Evolutionary conservation across 2,329 filamentous ascomycete species (phyloP), one percentile per base, ranked within the genome.

Genomic region (Sporothrix luriei): DNA sequence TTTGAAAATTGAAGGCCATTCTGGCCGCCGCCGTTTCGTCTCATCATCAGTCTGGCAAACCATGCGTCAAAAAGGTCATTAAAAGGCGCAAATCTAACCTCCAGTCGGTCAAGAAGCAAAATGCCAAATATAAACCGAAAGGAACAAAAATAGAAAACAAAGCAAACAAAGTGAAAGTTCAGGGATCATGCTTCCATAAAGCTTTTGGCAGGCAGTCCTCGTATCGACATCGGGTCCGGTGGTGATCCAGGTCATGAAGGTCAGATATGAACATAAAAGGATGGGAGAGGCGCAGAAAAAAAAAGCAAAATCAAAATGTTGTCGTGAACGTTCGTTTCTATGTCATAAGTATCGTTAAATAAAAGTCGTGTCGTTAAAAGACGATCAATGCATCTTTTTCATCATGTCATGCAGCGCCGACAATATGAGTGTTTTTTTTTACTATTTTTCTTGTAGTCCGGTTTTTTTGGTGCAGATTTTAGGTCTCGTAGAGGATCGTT

Each of bases 321-420:
- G 66, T 68, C 54, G 55, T 69, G 16, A 67, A 66, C n/a, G 4
- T 29, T 68, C 69, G 69, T 70, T 40, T 70, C 69, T 70, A 70
- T 64, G 66, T 69, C 68, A 66, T 69, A 57, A 66, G 43, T 11
- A 40, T 69, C 68, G 66, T 54, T 54, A 62, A 67, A 38, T 29
- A 14, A 57, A 19, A 55, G 14, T 59, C 55, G 57, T 55, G n/a
- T 69, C 68, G 57, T 57, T 16, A 66, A 57, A 67, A 52, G 40
- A 46, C 46, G 46, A 38, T 40, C 40, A 48, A 24, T 43, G 40
- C 49, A 57, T 21, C 51, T 43, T 21, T 68, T 11, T 69, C 59
- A 29, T 69, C 51, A 48, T 19, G 46, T 24, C 49, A 48, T 52
- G 46, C 38, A 40, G 48, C 33, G 38, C 54, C 48, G 55, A 33